Evolutionary conservation across 192 early-diverging fungal genomes (phyloP), one percentile per base, ranked within the genome.

Genomic region (Lunasporangiospora selenospora): DNA sequence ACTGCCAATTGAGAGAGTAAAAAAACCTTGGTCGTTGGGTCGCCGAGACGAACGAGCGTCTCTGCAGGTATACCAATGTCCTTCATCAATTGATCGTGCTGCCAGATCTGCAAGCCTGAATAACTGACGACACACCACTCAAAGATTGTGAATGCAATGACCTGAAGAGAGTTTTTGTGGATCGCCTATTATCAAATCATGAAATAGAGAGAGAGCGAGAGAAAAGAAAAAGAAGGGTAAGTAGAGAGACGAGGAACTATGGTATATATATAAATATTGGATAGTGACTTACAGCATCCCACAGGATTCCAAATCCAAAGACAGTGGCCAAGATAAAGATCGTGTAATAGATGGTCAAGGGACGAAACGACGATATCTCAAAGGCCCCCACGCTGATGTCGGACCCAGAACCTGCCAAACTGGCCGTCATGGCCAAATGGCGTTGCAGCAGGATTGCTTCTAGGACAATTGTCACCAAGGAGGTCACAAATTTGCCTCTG

Each of bases 101-200:
- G 67, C 58, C 67, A 71, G 30, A 71, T 57, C 39, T 71, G 67
- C 1, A 71, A 32, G 5, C 59, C 67, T 12, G 67, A 71, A 24
- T 71, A 71, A 4, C 57, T 53, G 18, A 62, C 67, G 27, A 62
- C 56, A 27, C 67, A 71, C 67, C 67, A 71, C 37, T 71, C 67
- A 45, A 71, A 71, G 15, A 71, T 11, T 4, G 67, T 62, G 46
- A 71, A 71, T 3, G 67, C 58, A 10, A 71, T 53, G 11, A 71
- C 21, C 19, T 71, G 67, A 1, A 71, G 34, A 12, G 67, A 71
- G 53, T 71, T 71, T 24, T 71, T 71, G 47, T 71, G 67, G 41
- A 71, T 71, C 2, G 67, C 59, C 59, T 67, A 58, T n/a, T n/a
- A n/a, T n/a, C n/a, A n/a, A n/a, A n/a, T n/a, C n/a, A n/a, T n/a